Percentiles rank a stretch among this genome's conserved stretches.
Evolutionary conservation across 805 yeast genomes (phyloP).

Genomic region (Candida tibetensis): DNA sequence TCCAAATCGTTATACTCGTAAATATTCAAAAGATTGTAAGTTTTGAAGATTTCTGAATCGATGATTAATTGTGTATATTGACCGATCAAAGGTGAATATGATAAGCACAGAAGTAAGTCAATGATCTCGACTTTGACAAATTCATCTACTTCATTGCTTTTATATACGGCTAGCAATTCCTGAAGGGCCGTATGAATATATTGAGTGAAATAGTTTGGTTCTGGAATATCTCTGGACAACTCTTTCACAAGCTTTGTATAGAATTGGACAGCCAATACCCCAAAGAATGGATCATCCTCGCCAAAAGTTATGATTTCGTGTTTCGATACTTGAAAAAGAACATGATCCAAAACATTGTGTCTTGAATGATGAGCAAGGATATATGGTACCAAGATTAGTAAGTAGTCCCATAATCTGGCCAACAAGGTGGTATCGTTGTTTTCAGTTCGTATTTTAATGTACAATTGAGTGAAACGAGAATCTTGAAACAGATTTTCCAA

Average conservation of each 20-base stretch:
- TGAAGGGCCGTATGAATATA: neutral
- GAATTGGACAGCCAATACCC: constrained; percentile 23
- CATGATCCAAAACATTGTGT: neutral
- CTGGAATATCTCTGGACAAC: neutral
- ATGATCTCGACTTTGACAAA: constrained; percentile 17
- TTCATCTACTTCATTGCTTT: neutral
- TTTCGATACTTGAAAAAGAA: neutral
- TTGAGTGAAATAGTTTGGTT: neutral
- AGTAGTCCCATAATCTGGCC: constrained; percentile 19
- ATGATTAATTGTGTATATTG: constrained; percentile 6
- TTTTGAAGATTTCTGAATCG: constrained; percentile 14
- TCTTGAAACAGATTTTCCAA: neutral
- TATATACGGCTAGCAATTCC: neutral
- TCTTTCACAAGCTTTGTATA: constrained; percentile 19
- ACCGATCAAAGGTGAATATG: constrained; percentile 11
- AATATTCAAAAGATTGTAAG: constrained; percentile 15
- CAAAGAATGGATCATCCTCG: constrained; percentile 25
- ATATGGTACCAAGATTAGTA: constrained; percentile 13
- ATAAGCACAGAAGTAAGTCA: constrained; percentile 18
- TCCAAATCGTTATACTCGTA: constrained; percentile 16
- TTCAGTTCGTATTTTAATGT: neutral
- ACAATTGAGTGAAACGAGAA: neutral
- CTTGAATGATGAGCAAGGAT: neutral
- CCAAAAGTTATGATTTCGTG: neutral
- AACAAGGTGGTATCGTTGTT: constrained; percentile 14